Conservation (phyloP, 306 rosid genomes). For the Mucuna pruriens region DNA sequence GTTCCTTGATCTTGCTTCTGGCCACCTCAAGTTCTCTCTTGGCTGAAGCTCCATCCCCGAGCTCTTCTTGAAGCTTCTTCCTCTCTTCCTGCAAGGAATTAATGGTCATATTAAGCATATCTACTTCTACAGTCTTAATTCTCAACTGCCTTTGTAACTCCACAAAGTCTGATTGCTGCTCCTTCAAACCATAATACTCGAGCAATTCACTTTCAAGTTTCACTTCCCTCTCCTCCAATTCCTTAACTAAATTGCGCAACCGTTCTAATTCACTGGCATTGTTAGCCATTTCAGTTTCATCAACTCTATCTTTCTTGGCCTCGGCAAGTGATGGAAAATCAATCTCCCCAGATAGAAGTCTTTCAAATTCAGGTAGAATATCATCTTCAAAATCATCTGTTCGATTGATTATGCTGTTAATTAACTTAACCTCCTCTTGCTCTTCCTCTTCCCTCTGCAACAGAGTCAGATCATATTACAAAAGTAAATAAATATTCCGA, state of each 20-base stretch:
- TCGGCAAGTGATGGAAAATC: slow-evolving; percentile 54
- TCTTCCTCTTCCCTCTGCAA: slow-evolving; percentile 68
- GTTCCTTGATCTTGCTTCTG: slow-evolving; percentile 73
- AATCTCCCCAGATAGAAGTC: slow-evolving; percentile 70
- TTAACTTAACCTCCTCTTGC: slow-evolving; percentile 71
- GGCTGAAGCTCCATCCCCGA: slow-evolving; percentile 47
- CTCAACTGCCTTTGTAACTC: slow-evolving; percentile 74
- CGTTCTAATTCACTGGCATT: slow-evolving; percentile 71
- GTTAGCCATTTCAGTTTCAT: slow-evolving; percentile 72
- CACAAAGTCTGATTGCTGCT: slow-evolving; percentile 61
- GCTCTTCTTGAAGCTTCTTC: slow-evolving; percentile 74
- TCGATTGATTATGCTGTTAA: slow-evolving; percentile 63
- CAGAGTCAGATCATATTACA: slow-evolving; percentile 32
- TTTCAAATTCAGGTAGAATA: slow-evolving; percentile 67
- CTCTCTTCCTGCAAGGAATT: slow-evolving; percentile 77
- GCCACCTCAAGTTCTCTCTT: slow-evolving; percentile 75
- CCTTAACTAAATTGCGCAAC: slow-evolving; percentile 63
- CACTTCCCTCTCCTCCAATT: slow-evolving; percentile 88
- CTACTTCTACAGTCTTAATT: slow-evolving; percentile 65
- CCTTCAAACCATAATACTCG: slow-evolving; percentile 76
- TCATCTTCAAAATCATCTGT: slow-evolving; percentile 58
- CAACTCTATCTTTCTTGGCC: slow-evolving; percentile 47
- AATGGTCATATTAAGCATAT: slow-evolving; percentile 71
- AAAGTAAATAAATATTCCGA: slow-evolving; percentile 22
- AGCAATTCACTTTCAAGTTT: slow-evolving; percentile 79